Conservation (phyloP, 2,329 filamentous ascomycete genomes). For the Aspergillus sp. region DNA sequence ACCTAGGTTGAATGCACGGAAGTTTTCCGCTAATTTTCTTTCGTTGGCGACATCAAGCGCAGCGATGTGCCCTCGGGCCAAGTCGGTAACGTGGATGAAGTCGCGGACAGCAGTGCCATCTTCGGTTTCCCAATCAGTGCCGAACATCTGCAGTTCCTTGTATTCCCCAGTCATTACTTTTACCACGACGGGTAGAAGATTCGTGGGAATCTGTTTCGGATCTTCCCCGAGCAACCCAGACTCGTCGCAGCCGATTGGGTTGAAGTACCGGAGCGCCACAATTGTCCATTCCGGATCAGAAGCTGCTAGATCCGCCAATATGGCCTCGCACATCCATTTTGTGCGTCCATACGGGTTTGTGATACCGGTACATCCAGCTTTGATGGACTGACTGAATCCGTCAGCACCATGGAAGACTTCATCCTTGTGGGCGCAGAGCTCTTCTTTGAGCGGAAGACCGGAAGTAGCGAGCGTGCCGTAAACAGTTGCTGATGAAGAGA, state of each 20-base stretch:
- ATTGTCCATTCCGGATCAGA: conserved; percentile 64
- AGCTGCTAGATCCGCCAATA: conserved; percentile 60
- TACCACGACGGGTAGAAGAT: conserved; percentile 64
- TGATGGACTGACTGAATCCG: conserved; percentile 43
- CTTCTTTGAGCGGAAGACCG: conserved; percentile 55
- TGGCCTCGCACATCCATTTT: conserved; percentile 68
- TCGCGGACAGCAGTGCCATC: conserved; percentile 68
- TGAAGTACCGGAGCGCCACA: conserved; percentile 66
- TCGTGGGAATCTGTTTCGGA: conserved; percentile 61
- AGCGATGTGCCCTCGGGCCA: conserved; percentile 63
- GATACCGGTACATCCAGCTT: conserved; percentile 56
- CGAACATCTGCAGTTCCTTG: conserved; percentile 59
- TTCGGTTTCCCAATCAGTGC: conserved; percentile 63
- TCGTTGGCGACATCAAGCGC: conserved; percentile 48
- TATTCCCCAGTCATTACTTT: conserved; percentile 59
- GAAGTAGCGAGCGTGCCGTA: conserved; percentile 58
- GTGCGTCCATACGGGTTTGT: conserved; percentile 66
- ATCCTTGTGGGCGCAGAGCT: conserved; percentile 55
- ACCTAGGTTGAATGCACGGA: conserved; percentile 43
- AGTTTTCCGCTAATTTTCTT: conserved; percentile 39
- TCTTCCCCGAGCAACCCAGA: conserved; percentile 65
- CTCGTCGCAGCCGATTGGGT: conserved; percentile 65
- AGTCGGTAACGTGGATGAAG: conserved; percentile 67
- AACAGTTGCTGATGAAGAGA: conserved; percentile 67
- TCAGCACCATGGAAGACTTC: conserved; percentile 47